Conservation (phyloP, 805 yeast species). For the Candida koratica region DNA sequence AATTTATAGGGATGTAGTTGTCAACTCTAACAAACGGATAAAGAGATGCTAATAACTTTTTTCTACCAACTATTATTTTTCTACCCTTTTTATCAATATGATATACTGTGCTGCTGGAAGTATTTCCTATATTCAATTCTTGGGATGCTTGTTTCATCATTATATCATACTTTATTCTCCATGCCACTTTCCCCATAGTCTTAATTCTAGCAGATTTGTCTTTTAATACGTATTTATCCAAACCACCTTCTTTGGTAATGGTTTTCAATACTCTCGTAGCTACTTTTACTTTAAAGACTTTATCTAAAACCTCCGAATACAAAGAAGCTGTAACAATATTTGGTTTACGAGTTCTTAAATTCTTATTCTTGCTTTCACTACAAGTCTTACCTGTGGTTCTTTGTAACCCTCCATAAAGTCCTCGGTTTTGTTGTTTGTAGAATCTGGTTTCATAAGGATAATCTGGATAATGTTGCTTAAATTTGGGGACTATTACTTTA, state of each 20-base stretch:
- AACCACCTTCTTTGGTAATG: conserved; percentile 89
- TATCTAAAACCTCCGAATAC: conserved; percentile 79
- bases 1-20: conserved; percentile 41
- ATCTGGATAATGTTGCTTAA: conserved; percentile 22
- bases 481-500: conserved; percentile 23
- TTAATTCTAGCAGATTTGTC: conserved; percentile 87
- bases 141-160: conserved; percentile 42
- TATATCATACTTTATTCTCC: conserved; percentile 81
- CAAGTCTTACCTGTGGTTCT: conserved; percentile 72
- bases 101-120: conserved; percentile 36
- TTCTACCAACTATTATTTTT: conserved; percentile 59
- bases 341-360: conserved; percentile 73
- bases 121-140: conserved; percentile 29
- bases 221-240: conserved; percentile 82
- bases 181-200: conserved; percentile 88
- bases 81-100: conserved; percentile 44
- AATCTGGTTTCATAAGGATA: conserved; percentile 60
- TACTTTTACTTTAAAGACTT: conserved; percentile 53
- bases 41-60: conserved; percentile 53
- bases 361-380: conserved; percentile 72
- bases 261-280: conserved; percentile 82
- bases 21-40: conserved; percentile 48
- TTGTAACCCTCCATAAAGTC: conserved; percentile 86
- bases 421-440: conserved; percentile 82
- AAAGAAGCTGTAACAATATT: conserved; percentile 71